phyloP scores from a whole-genome alignment of 257 asterid species.

The Solanum raphanifolium region DNA sequence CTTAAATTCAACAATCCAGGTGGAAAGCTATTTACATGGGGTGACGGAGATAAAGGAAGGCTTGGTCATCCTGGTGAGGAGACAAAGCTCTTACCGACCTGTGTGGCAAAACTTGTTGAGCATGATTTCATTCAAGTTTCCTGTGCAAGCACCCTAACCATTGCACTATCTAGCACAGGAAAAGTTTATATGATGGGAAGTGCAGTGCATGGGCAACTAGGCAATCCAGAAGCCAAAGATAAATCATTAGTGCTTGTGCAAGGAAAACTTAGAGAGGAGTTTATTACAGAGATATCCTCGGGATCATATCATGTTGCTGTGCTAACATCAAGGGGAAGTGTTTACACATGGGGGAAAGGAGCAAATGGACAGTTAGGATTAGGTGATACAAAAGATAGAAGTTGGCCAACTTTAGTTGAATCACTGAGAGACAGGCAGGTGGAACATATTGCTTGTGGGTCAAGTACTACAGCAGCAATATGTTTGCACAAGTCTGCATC shows the following conservation, averaged over 20 bases:
- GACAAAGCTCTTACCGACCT: slow-evolving; percentile 26
- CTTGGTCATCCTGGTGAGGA: slow-evolving; percentile 37
- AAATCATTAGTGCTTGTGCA: slow-evolving; percentile 24
- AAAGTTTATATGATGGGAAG: slow-evolving; percentile 42
- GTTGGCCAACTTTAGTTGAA: slow-evolving; percentile 33
- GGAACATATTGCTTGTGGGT: slow-evolving; percentile 33
- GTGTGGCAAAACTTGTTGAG: slow-evolving; percentile 30
- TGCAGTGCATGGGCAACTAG: slow-evolving; percentile 28
- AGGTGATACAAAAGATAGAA: slow-evolving; percentile 35
- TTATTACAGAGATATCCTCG: slow-evolving; percentile 24
- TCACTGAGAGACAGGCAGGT: slow-evolving; percentile 29
- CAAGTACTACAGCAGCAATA: slow-evolving; percentile 37
- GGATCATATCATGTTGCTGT: slow-evolving; percentile 41
- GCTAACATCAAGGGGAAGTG: slow-evolving; percentile 27
- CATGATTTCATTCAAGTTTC: slow-evolving; percentile 37
- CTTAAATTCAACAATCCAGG: slow-evolving; percentile 9
- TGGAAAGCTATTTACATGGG: slow-evolving; percentile 46
- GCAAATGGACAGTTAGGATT: slow-evolving; percentile 40
- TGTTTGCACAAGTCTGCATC: slow-evolving; percentile 38
- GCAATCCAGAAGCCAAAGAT: slow-evolving; percentile 26
- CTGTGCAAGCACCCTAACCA: slow-evolving; percentile 29
- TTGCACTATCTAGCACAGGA: slow-evolving; percentile 27
- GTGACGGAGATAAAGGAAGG: slow-evolving; percentile 42
- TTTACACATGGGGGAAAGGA: slow-evolving; percentile 42
- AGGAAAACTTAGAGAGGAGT: slow-evolving; percentile 32